Percentiles rank a stretch among this genome's conserved stretches.
Conservation (phyloP, 2,329 filamentous ascomycete genomes). For the Fusarium annulatum region DNA sequence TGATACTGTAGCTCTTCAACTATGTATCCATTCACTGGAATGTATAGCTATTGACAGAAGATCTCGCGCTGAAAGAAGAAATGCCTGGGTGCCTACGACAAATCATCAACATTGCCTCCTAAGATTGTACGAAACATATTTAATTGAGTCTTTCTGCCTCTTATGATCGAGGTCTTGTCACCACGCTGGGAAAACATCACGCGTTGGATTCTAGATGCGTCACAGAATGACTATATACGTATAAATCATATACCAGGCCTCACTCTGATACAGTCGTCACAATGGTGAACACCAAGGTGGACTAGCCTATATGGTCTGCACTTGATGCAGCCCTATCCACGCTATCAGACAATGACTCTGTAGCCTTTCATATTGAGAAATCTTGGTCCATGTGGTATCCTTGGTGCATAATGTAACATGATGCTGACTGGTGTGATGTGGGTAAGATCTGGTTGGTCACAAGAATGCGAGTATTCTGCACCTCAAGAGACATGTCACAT, state of each 20-base stretch:
- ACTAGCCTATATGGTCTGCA: fast-evolving
- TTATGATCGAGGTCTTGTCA: fast-evolving
- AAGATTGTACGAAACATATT: neutral
- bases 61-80: neutral
- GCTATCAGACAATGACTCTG: fast-evolving
- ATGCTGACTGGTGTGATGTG: neutral
- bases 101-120: neutral
- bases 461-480: too few species aligned
- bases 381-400: fast-evolving
- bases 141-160: neutral
- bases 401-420: fast-evolving
- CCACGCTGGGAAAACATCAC: neutral
- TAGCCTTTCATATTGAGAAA: neutral
- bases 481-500: fast-evolving
- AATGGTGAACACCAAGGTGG: neutral
- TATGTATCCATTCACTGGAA: neutral
- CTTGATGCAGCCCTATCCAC: neutral
- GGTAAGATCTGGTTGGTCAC: neutral
- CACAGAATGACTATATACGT: neutral
- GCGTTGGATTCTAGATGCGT: neutral
- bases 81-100: fast-evolving
- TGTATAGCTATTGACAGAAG: fast-evolving
- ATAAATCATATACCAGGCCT: too few species aligned
- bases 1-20: neutral
- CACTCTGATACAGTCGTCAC: neutral